phyloP scores from a whole-genome alignment of 768 basidiomycete genomes.

The Suillus tomentosus region DNA sequence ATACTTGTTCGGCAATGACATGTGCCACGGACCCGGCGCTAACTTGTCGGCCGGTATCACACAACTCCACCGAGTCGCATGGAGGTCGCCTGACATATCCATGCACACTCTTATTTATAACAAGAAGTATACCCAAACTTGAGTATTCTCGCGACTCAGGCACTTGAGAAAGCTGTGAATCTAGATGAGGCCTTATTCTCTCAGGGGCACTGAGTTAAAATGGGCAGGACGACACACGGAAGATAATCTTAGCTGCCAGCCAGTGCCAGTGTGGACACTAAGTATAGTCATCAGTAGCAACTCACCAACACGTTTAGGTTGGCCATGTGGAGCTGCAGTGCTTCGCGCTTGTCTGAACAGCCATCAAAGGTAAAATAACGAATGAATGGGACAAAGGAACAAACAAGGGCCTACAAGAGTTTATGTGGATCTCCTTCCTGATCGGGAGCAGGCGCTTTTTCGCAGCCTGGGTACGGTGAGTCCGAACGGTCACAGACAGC shows the following conservation, averaged over 20 bases:
- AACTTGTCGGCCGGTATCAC: neutral
- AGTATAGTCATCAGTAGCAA: neutral
- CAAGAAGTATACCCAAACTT: neutral
- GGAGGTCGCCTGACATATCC: neutral
- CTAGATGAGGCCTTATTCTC: neutral
- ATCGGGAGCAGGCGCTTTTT: conserved; percentile 4
- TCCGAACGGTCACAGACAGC: neutral
- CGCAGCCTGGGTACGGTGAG: neutral
- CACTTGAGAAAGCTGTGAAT: neutral
- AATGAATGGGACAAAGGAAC: neutral
- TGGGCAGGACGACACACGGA: neutral
- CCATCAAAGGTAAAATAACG: conserved; percentile 1
- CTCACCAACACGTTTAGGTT: neutral
- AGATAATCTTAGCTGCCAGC: neutral
- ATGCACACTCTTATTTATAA: neutral
- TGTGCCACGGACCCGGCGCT: neutral
- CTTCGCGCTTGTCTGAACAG: neutral
- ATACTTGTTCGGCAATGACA: neutral
- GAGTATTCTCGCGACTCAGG: neutral
- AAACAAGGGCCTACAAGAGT: neutral
- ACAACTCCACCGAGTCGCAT: neutral
- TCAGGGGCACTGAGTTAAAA: neutral
- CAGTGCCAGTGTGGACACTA: neutral
- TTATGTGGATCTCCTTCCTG: neutral
- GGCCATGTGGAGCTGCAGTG: neutral